Evolutionary conservation across 2,329 filamentous ascomycete genomes (phyloP).

Genomic region (Neurospora sp.): DNA sequence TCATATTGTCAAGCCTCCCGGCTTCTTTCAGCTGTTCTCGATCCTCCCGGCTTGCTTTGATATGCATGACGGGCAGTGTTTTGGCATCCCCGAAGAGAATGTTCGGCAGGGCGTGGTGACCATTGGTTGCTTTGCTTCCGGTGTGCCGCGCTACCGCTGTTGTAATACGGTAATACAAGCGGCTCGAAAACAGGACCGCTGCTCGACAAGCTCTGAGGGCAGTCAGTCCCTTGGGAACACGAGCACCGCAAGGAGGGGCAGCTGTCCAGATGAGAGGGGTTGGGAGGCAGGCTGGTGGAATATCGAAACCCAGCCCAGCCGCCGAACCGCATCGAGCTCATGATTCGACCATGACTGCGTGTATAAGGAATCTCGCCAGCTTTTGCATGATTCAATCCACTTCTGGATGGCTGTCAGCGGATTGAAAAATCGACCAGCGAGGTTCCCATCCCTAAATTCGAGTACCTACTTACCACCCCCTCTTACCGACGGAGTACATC

Average conservation of each 20-base stretch:
- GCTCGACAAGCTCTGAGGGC: neutral
- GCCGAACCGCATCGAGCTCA: neutral
- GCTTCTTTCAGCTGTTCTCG: neutral
- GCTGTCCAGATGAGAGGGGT: neutral
- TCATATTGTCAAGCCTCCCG: neutral
- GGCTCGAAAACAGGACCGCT: neutral
- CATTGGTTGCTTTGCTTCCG: conserved; percentile 12
- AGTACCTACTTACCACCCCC: neutral
- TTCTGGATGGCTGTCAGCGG: neutral
- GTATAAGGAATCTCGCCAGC: neutral
- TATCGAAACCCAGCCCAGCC: neutral
- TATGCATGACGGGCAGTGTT: neutral
- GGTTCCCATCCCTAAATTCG: neutral
- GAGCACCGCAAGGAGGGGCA: neutral
- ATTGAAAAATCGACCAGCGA: neutral
- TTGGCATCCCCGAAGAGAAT: neutral
- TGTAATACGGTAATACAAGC: conserved; percentile 12
- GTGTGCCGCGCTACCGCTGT: conserved; percentile 13
- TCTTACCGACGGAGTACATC: neutral
- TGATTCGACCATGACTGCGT: neutral
- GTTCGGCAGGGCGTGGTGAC: neutral
- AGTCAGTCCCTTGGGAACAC: neutral
- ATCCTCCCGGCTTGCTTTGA: neutral
- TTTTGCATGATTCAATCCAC: neutral
- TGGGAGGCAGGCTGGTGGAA: neutral